Conservation (phyloP, 2,329 filamentous ascomycete genomes). For the Botryotinia globosa region DNA sequence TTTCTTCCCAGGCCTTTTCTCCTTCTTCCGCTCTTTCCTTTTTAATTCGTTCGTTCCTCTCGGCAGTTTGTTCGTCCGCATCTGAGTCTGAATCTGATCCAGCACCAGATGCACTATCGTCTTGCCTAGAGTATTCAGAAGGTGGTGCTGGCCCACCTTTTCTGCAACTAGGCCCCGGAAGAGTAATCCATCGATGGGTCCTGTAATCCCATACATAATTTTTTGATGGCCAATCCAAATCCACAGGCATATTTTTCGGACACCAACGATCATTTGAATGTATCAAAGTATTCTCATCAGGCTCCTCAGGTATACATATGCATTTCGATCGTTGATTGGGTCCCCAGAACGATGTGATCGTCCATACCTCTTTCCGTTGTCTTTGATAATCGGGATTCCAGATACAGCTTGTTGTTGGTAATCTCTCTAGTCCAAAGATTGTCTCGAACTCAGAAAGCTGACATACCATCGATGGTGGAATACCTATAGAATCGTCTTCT, state of each 20-base stretch:
- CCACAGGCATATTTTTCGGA: not conserved
- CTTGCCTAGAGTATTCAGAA: too few relatives aligned
- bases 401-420: constrained; percentile 19
- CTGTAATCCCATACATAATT: constrained; percentile 14
- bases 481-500: not conserved
- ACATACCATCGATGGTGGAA: not conserved
- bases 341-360: not conserved
- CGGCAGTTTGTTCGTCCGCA: not conserved
- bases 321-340: constrained; percentile 12
- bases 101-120: not conserved
- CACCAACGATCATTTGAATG: not conserved
- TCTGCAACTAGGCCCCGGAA: not conserved
- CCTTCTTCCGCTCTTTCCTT: constrained; percentile 39
- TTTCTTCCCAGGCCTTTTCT: constrained; percentile 46
- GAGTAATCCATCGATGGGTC: not conserved
- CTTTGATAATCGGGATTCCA: constrained; percentile 26
- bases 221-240: not conserved
- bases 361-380: constrained; percentile 20
- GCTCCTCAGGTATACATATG: not conserved
- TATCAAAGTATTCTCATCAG: not conserved
- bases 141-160: not conserved
- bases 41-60: not conserved
- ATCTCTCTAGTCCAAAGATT: not conserved
- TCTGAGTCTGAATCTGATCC: not conserved
- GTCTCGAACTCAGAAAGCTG: constrained; percentile 4